A percentile compares a stretch with the other conserved stretches of the same genome.
Evolutionary conservation across 805 yeast genomes (phyloP).

Genomic region (Phaffomyces thermotolerans): DNA sequence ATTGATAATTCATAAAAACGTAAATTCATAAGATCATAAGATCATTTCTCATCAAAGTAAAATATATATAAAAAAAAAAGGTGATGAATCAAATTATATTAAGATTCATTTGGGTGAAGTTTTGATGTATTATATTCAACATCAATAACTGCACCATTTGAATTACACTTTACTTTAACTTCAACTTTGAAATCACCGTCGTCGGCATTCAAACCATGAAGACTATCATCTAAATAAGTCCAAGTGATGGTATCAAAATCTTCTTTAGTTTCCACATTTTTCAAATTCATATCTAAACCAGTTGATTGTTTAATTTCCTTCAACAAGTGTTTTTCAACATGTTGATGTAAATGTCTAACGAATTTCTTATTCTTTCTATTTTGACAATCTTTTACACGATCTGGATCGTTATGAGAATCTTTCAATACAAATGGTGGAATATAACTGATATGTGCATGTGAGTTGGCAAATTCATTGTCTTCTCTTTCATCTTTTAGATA

Average conservation of each 20-base stretch:
- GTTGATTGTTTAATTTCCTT: constrained; percentile 56
- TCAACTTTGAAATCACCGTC: constrained; percentile 59
- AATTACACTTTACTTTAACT: constrained; percentile 58
- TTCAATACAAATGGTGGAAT: constrained; percentile 68
- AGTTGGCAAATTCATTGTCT: constrained; percentile 66
- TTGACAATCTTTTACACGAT: constrained; percentile 63
- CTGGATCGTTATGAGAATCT: constrained; percentile 61
- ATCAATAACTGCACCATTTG: constrained; percentile 57
- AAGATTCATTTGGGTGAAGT: constrained; percentile 1
- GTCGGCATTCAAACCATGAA: constrained; percentile 32
- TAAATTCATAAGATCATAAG: too few relatives aligned
- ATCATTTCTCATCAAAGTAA: too few relatives aligned
- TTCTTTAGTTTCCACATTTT: constrained; percentile 40
- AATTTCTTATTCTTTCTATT: constrained; percentile 67
- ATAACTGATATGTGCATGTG: constrained; percentile 60
- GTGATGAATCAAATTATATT: background rate
- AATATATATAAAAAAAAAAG: too few relatives aligned
- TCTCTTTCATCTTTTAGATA: constrained; percentile 66
- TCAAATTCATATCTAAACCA: constrained; percentile 48
- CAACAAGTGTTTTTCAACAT: constrained; percentile 61
- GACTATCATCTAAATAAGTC: constrained; percentile 53
- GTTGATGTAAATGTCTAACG: constrained; percentile 69
- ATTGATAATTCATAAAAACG: too few relatives aligned
- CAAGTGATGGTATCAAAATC: constrained; percentile 46
- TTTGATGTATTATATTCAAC: constrained; percentile 55